A percentile compares a stretch with the other conserved stretches of the same genome.
Evolutionary conservation across 176 grass and related monocot species (phyloP).

Genomic region (Thalia dealbata): DNA sequence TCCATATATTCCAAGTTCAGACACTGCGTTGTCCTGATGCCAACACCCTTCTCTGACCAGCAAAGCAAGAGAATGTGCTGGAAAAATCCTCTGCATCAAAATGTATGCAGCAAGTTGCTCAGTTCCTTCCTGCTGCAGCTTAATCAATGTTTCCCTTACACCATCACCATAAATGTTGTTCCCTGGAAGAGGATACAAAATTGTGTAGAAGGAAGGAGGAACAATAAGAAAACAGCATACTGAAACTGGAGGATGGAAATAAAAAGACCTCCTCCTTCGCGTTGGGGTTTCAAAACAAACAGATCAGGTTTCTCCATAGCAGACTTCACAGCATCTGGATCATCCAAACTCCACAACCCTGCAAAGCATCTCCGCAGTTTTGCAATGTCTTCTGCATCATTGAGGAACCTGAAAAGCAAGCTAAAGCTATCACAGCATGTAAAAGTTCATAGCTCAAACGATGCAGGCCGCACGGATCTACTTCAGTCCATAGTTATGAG

Average conservation of each 20-base stretch:
- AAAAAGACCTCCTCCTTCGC: constrained; percentile 72
- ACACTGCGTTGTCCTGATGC: constrained; percentile 65
- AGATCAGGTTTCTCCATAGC: constrained; percentile 72
- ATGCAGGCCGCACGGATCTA: background rate
- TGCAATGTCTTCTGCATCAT: constrained; percentile 59
- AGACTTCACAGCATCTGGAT: constrained; percentile 56
- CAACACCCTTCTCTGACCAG: constrained; percentile 61
- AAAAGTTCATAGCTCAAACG: background rate
- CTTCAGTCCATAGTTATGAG: background rate
- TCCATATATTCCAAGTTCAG: constrained; percentile 80
- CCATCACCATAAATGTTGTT: constrained; percentile 77
- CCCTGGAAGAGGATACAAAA: constrained; percentile 24
- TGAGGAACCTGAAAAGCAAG: constrained; percentile 52
- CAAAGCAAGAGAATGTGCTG: constrained; percentile 46
- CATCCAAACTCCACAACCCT: constrained; percentile 94
- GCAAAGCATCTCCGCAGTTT: constrained; percentile 76
- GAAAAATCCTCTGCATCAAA: constrained; percentile 95
- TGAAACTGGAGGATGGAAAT: background rate
- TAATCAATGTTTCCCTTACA: constrained; percentile 49
- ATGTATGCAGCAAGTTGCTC: constrained; percentile 77
- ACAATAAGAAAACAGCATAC: background rate
- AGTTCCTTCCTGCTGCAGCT: constrained; percentile 44
- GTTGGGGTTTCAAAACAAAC: constrained; percentile 79
- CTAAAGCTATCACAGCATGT: background rate
- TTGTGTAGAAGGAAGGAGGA: background rate